Evolutionary conservation across 2,329 filamentous ascomycete species (phyloP).

Genomic region (Alternaria panax): DNA sequence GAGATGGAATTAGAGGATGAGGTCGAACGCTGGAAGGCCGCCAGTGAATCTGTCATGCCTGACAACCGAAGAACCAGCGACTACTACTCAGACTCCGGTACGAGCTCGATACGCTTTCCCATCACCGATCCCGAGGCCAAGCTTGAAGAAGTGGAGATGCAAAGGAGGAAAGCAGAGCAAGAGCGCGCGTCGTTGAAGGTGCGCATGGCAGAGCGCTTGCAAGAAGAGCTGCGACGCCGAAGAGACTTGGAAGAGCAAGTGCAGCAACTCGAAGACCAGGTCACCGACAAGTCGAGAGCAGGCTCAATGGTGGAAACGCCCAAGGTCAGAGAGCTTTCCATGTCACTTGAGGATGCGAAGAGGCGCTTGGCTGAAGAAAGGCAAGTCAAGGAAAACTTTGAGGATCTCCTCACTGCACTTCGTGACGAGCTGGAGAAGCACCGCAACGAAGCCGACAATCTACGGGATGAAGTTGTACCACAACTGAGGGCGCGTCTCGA

Average conservation of each 20-base stretch:
- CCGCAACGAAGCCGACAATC: slow-evolving; percentile 87
- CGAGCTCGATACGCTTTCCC: slow-evolving; percentile 80
- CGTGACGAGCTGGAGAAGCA: slow-evolving; percentile 82
- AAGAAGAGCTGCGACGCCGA: slow-evolving; percentile 81
- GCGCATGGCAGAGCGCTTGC: slow-evolving; percentile 83
- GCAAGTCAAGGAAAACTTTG: slow-evolving; percentile 88
- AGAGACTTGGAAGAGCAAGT: slow-evolving; percentile 84
- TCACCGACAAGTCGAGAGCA: slow-evolving; percentile 52
- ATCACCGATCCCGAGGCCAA: slow-evolving; percentile 65
- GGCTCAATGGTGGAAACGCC: slow-evolving; percentile 47
- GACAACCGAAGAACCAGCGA: slow-evolving; percentile 84
- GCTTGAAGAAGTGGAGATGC: slow-evolving; percentile 77
- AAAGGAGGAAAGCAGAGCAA: slow-evolving; percentile 85
- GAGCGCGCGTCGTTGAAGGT: slow-evolving; percentile 87
- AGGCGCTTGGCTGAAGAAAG: slow-evolving; percentile 85
- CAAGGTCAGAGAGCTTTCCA: slow-evolving; percentile 79
- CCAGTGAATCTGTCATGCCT: slow-evolving; percentile 67
- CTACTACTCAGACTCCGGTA: slow-evolving; percentile 96
- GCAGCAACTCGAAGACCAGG: slow-evolving; percentile 78
- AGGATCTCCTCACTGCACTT: slow-evolving; percentile 86
- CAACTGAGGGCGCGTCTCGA: slow-evolving; percentile 78
- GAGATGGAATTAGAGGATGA: slow-evolving; percentile 98
- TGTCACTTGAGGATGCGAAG: slow-evolving; percentile 79
- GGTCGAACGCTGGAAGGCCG: slow-evolving; percentile 84
- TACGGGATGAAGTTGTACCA: slow-evolving; percentile 87